A percentile compares a stretch with the other conserved stretches of the same genome.
Evolutionary conservation across 2,329 filamentous ascomycete species (phyloP).

Genomic region (Lachnellula occidentalis): DNA sequence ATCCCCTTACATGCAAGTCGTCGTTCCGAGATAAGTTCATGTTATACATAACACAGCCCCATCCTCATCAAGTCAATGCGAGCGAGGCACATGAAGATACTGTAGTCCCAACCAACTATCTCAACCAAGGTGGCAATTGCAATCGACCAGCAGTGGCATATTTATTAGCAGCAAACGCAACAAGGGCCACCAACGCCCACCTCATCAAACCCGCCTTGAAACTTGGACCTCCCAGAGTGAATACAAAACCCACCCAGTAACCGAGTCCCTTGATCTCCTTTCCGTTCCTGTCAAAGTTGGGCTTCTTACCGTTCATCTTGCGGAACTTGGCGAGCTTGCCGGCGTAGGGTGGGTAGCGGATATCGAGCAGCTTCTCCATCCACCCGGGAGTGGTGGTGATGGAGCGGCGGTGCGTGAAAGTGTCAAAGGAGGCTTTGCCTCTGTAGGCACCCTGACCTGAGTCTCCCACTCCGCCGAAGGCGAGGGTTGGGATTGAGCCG

Average conservation of each 20-base stretch:
- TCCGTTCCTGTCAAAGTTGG: slow-evolving; percentile 59
- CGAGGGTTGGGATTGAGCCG: slow-evolving; percentile 61
- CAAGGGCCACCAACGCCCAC: slow-evolving; percentile 43
- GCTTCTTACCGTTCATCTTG: slow-evolving; percentile 40
- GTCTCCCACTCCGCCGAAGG: slow-evolving; percentile 80
- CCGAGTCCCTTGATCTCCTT: slow-evolving; percentile 43
- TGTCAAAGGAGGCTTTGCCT: slow-evolving; percentile 67
- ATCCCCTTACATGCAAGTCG: too few species aligned
- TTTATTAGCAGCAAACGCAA: slow-evolving; percentile 14
- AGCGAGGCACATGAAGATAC: neutral
- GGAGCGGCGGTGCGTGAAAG: slow-evolving; percentile 55
- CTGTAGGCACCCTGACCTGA: slow-evolving; percentile 74
- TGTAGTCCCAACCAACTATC: slow-evolving; percentile 5
- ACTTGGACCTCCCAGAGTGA: slow-evolving; percentile 46
- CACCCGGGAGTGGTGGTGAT: slow-evolving; percentile 59
- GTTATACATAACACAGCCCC: neutral
- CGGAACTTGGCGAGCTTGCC: slow-evolving; percentile 40
- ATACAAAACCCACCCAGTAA: slow-evolving; percentile 50
- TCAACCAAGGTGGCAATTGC: slow-evolving; percentile 18
- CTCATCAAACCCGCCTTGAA: slow-evolving; percentile 46
- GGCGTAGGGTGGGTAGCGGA: slow-evolving; percentile 62
- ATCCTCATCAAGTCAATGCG: neutral
- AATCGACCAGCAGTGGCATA: slow-evolving; percentile 1
- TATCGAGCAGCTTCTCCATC: slow-evolving; percentile 60
- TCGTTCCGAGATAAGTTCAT: neutral